phyloP scores from a whole-genome alignment of 2,329 filamentous ascomycete species.

The Gremmenia infestans region DNA sequence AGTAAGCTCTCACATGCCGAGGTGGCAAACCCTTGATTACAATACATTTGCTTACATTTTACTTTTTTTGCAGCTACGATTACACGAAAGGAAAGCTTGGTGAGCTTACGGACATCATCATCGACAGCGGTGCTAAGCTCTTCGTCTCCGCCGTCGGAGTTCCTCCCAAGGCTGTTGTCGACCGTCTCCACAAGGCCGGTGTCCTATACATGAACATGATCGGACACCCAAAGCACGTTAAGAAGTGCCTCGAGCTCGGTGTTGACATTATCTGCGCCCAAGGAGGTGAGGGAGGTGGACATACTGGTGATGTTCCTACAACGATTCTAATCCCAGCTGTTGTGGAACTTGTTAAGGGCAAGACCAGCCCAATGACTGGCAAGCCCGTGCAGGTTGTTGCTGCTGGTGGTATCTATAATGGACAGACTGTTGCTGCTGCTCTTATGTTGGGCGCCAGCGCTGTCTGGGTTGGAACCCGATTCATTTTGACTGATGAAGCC shows the following conservation, averaged over 20 bases:
- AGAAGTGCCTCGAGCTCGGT: conserved; percentile 89
- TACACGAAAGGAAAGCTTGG: conserved; percentile 99
- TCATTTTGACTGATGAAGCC: conserved; percentile 90
- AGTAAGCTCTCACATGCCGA: conserved; percentile 45
- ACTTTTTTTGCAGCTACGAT: conserved; percentile 67
- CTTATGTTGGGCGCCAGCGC: conserved; percentile 88
- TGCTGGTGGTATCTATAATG: conserved; percentile 91
- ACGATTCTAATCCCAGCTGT: conserved; percentile 86
- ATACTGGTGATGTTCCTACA: conserved; percentile 92
- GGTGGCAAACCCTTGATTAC: conserved; percentile 9
- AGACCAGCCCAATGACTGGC: conserved; percentile 83
- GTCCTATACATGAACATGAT: conserved; percentile 99
- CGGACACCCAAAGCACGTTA: conserved; percentile 97
- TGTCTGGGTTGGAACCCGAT: conserved; percentile 96
- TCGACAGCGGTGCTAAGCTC: conserved; percentile 82
- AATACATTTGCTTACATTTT: conserved; percentile 13
- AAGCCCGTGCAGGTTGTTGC: conserved; percentile 86
- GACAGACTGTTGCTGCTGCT: conserved; percentile 80
- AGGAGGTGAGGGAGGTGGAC: conserved; percentile 94
- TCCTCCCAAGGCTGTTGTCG: conserved; percentile 81
- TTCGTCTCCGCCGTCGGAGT: conserved; percentile 98
- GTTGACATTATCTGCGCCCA: conserved; percentile 98
- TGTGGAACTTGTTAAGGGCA: conserved; percentile 71
- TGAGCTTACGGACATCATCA: conserved; percentile 85
- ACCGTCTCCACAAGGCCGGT: conserved; percentile 80